Evolutionary conservation across 306 rosid genomes (phyloP), one percentile per base, ranked within the genome.

Genomic region (Clitoria ternatea): DNA sequence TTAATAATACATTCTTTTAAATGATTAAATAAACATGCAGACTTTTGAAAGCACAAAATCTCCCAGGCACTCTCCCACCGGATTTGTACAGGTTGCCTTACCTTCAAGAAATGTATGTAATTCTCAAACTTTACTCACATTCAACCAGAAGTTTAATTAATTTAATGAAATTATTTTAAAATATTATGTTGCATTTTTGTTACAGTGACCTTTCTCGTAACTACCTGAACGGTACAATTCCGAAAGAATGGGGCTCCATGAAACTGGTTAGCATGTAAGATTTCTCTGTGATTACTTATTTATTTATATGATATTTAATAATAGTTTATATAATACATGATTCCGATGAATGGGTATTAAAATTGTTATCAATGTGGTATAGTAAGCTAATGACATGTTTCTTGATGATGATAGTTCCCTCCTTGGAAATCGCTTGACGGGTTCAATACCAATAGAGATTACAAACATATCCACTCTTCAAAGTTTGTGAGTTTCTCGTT

Each of bases 401-500:
- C 26, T 55, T 82, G 10, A 44, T 61, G 20, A 20, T 50, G 57
- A 65, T 68, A 92, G 98, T 33, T 66, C 89, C 22, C 79, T 92
- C 30, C 2, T 74, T 10, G 87, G 84, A 74, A 92, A 92, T 74
- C 86, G 87, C 66, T 32, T 92, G 57, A 78, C 86, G 0, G 97
- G 96, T 45, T 13, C 80, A 20, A 79, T 90, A 42, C 98, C 98
- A 7, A 19, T 7, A 71, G 98, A 82, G 84, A 64, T 92, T 7
- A 91, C 57, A 70, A 85, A 83, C 67, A 88, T 90, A 66, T 53
- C 84, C 63, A 86, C 93, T 70, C 87, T 92, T 32, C 29, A 32
- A 66, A 80, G 69, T 29, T 80, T 92, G 98, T 92, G 73, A 85
- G 98, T 83, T 77, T 23, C 64, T 70, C 4, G 3, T 29, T 32